These are phyloP conservation scores for Candida xiaguanensis DNA, from an alignment of 805 yeast genomes.

Conservation along the genomic window DNA sequence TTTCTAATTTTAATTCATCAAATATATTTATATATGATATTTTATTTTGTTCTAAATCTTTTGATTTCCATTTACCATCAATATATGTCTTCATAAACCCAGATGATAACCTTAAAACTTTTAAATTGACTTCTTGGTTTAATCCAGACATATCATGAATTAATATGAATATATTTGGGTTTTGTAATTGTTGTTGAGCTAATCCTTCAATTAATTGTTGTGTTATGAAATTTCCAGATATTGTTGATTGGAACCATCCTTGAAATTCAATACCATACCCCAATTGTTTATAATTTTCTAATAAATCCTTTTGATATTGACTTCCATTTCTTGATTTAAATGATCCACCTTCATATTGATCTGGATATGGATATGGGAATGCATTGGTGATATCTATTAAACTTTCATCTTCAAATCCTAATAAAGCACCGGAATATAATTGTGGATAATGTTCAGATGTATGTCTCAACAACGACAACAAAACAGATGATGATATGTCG, in stretches of 20 bases:
- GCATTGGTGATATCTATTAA: slow-evolving; percentile 55
- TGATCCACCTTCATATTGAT: slow-evolving; percentile 61
- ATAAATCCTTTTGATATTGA: slow-evolving; percentile 65
- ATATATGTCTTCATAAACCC: slow-evolving; percentile 54
- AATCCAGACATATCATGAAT: slow-evolving; percentile 71
- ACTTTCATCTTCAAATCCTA: slow-evolving; percentile 64
- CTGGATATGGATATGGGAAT: slow-evolving; percentile 66
- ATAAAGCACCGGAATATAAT: slow-evolving; percentile 64
- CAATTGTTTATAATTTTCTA: slow-evolving; percentile 56
- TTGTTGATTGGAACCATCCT: slow-evolving; percentile 79
- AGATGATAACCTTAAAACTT: slow-evolving; percentile 65
- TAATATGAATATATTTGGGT: slow-evolving; percentile 53
- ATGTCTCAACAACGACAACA: slow-evolving; percentile 61
- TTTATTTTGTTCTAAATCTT: slow-evolving; percentile 54
- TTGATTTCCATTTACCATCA: slow-evolving; percentile 63
- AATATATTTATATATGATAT: slow-evolving; percentile 64
- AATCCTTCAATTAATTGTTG: slow-evolving; percentile 65
- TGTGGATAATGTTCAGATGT: slow-evolving; percentile 62
- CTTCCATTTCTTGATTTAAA: slow-evolving; percentile 58
- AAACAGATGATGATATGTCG: slow-evolving; percentile 48
- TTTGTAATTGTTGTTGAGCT: slow-evolving; percentile 57
- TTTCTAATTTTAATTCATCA: slow-evolving; percentile 63
- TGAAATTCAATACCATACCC: slow-evolving; percentile 66
- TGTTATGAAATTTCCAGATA: slow-evolving; percentile 66
- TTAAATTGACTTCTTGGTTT: slow-evolving; percentile 60